Evolutionary conservation across 225 moss, liverwort and hornwort genomes (phyloP).

Genomic region (Antitrichia curtipendula): DNA sequence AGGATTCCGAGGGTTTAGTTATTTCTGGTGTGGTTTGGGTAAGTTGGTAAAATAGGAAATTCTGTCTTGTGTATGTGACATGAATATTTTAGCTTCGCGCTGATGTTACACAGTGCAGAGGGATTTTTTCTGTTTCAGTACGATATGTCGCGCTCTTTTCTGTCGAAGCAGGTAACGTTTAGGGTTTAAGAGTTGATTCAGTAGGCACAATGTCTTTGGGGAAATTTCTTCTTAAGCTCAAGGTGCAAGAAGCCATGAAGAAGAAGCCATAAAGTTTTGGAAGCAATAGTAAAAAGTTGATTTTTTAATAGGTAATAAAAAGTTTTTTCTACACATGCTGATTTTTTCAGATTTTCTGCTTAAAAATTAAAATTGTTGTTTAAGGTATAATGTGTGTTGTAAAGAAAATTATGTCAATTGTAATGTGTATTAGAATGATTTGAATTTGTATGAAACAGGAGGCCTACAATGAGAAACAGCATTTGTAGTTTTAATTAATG

Average conservation of each 20-base stretch:
- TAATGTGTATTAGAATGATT: background rate
- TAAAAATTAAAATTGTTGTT: background rate
- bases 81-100: background rate
- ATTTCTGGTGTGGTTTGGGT: background rate
- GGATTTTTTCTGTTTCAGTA: background rate
- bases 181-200: background rate
- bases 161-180: background rate
- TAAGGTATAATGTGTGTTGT: too few species aligned
- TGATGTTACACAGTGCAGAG: background rate
- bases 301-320: background rate
- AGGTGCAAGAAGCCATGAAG: background rate
- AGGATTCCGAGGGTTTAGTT: background rate
- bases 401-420: background rate
- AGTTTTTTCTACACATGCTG: background rate
- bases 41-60: background rate
- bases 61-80: background rate
- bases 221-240: background rate
- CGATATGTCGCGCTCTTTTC: background rate
- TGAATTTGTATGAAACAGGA: background rate
- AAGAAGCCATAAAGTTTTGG: background rate
- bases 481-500: background rate
- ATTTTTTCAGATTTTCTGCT: background rate
- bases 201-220: background rate
- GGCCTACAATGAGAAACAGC: background rate
- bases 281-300: background rate